Percentiles rank a stretch among this genome's conserved stretches.
phyloP scores from a whole-genome alignment of 2,329 filamentous ascomycete species.

The Magnaporthiopsis incrustans region DNA sequence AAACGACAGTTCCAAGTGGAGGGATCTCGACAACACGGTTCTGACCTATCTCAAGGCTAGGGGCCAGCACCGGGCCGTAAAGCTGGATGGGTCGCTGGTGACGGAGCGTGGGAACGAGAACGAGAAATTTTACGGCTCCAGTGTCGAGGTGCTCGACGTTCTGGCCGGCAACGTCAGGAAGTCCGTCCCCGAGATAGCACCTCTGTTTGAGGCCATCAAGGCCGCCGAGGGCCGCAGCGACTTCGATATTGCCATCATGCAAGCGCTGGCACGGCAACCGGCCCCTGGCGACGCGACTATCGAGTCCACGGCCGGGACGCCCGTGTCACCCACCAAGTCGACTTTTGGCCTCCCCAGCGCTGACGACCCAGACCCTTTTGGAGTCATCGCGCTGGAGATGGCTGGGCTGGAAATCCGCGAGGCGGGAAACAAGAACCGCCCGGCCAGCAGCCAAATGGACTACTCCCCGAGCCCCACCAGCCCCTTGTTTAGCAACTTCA shows the following conservation, averaged over 20 bases:
- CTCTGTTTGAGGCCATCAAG: slow-evolving; percentile 76
- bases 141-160: slow-evolving; percentile 45
- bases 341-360: slow-evolving; percentile 69
- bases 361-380: slow-evolving; percentile 86
- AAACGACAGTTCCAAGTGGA: slow-evolving; percentile 36
- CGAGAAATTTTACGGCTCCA: slow-evolving; percentile 43
- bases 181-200: slow-evolving; percentile 43
- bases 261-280: slow-evolving; percentile 53
- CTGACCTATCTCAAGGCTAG: slow-evolving; percentile 52
- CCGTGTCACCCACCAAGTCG: slow-evolving; percentile 13
- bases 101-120: slow-evolving; percentile 52
- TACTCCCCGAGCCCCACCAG: slow-evolving; percentile 71
- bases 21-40: slow-evolving; percentile 45
- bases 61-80: slow-evolving; percentile 46
- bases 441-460: slow-evolving; percentile 73
- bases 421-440: slow-evolving; percentile 69
- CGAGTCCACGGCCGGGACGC: slow-evolving; percentile 32
- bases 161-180: slow-evolving; percentile 48
- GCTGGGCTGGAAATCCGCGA: slow-evolving; percentile 85
- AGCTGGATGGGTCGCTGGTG: slow-evolving; percentile 48
- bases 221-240: slow-evolving; percentile 77
- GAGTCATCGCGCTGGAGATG: slow-evolving; percentile 82
- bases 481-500: slow-evolving; percentile 49
- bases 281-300: slow-evolving; percentile 67
- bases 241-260: slow-evolving; percentile 60